Evolutionary conservation across 306 rosid species (phyloP).

Genomic region (Begonia peltatifolia): DNA sequence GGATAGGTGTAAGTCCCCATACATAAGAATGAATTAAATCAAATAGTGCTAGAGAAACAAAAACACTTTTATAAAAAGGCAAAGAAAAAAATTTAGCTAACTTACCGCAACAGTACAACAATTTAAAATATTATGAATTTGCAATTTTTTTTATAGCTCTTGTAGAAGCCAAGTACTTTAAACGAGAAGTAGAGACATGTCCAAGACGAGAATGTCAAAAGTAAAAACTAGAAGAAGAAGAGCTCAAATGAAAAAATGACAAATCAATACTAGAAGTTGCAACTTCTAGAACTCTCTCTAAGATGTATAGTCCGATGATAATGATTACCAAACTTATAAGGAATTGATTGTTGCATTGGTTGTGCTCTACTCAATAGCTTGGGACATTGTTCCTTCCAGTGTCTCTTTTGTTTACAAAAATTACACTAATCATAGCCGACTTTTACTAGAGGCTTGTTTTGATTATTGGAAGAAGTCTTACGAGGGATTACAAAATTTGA

Average conservation of each 20-base stretch:
- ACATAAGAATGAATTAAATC: conserved; percentile 1
- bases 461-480: no score
- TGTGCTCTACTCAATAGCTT: no score
- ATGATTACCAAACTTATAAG: no score
- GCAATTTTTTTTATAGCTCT: neutral
- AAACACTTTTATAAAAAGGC: conserved; percentile 1
- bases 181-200: conserved; percentile 1
- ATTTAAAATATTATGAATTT: neutral
- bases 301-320: neutral
- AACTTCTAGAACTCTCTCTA: neutral
- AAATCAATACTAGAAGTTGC: conserved; percentile 1
- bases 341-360: no score
- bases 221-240: conserved; percentile 4
- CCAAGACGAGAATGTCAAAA: conserved; percentile 4
- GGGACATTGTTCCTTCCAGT: no score
- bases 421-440: no score
- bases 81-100: neutral
- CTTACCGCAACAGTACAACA: conserved; percentile 5
- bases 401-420: no score
- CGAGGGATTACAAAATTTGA: no score
- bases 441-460: no score
- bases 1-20: neutral
- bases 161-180: neutral
- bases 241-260: conserved; percentile 4
- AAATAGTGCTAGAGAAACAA: neutral